Base-by-base conservation (phyloP, 805 yeast species). In the Yarrowia deformans region DNA sequence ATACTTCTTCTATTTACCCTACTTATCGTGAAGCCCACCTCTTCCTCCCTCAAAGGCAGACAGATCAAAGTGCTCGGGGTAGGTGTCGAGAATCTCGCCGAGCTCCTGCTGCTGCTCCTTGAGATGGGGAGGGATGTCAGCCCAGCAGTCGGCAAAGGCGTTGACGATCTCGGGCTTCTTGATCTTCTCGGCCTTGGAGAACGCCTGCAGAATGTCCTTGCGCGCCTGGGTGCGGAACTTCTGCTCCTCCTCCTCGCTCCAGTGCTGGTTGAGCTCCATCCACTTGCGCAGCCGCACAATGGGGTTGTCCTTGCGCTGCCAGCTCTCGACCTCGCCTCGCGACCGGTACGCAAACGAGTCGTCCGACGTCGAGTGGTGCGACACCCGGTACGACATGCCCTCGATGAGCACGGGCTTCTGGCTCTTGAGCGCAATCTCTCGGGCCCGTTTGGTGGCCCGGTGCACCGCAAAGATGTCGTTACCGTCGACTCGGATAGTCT, bases 271-370 rank as follows among this genome's bases (percentile, higher is more conserved):
- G 52, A 39, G 45, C 67, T 76, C 77, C 69, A 77, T 60, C 75
- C 77, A 77, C 70, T 76, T 76, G 40, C 79, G 72, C 71, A 77
- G 70, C 39, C 80, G 72, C 7, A 76, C 60, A 19, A 77, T 70
- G 23, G 80, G 80, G 69, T 76, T 77, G 70, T 77, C 79, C 14
- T 74, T 70, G 14, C 76, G 74, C 67, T 74, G 73, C 80, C 80
- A 77, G 64, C 76, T 73, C 52, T 77, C 79, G 8, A 77, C 79
- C 52, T 77, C 80, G 13, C 71, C 67, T 67, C 72, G 69, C 16
- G 78, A 74, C 19, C 80, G 72, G 69, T 77, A 77, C 2, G 80
- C 79, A 71, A 75, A 77, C 43, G 79, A 76, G 71, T 77, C 80
- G 60, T 77, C 80, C 8, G 76, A 72, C 7, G 80, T 77, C 9